A percentile compares a stretch with the other conserved stretches of the same genome.
Conservation (phyloP, 2,329 filamentous ascomycete genomes). For the Reticulascus tulasneorum region DNA sequence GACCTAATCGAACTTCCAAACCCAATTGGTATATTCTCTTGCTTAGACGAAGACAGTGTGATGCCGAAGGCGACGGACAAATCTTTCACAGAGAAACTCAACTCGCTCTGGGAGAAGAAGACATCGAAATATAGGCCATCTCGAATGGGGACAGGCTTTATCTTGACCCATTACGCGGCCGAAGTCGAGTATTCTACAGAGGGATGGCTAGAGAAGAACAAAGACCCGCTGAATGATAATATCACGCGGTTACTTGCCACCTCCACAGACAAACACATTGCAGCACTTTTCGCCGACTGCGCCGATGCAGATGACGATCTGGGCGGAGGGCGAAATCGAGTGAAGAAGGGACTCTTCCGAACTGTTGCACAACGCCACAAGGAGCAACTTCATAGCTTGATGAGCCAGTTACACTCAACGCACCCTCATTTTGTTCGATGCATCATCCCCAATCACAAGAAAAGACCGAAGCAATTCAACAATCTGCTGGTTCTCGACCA, state of each 20-base stretch:
- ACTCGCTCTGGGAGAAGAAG: conserved; percentile 94
- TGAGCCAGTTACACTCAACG: conserved; percentile 90
- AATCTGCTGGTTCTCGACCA: conserved; percentile 93
- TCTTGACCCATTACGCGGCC: conserved; percentile 94
- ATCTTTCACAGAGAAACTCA: conserved; percentile 96
- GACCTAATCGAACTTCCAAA: conserved; percentile 95
- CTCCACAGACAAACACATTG: conserved; percentile 80
- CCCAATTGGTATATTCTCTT: conserved; percentile 97
- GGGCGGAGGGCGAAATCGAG: conserved; percentile 66
- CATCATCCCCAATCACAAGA: conserved; percentile 97
- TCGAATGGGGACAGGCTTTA: conserved; percentile 84
- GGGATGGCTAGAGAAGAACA: conserved; percentile 98
- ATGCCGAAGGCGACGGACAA: conserved; percentile 99
- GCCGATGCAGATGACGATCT: conserved; percentile 73
- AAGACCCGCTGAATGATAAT: conserved; percentile 96
- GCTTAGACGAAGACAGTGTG: conserved; percentile 93
- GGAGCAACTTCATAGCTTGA: conserved; percentile 93
- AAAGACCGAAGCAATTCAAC: conserved; percentile 88
- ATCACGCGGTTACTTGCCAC: conserved; percentile 81
- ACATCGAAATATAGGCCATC: conserved; percentile 89
- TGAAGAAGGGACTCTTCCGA: conserved; percentile 95
- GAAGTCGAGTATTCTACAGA: conserved; percentile 96
- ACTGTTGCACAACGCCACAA: conserved; percentile 97
- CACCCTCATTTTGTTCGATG: conserved; percentile 98
- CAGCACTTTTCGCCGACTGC: conserved; percentile 82